These are phyloP conservation scores for Trypanosoma scelopori DNA, from an alignment of 208 protist species.

Conservation along the genomic window DNA sequence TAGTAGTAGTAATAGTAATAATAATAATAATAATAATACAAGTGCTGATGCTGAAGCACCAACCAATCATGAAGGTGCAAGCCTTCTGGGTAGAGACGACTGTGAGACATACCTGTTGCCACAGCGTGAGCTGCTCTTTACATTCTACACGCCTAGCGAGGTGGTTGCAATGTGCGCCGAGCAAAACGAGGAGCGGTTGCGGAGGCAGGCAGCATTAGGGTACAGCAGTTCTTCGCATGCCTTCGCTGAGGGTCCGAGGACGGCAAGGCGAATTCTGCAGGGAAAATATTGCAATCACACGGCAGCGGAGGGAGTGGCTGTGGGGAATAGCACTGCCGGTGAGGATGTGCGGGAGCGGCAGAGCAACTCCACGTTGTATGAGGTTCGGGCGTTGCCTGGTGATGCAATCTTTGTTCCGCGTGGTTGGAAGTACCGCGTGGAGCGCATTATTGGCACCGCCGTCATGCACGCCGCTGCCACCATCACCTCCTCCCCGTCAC, in stretches of 20 bases:
- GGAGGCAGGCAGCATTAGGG: conserved; percentile 40
- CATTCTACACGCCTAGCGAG: conserved; percentile 45
- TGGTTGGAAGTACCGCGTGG: conserved; percentile 56
- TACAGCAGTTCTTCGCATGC: conserved; percentile 17
- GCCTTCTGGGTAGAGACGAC: conserved; percentile 42
- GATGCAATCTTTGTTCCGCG: conserved; percentile 81
- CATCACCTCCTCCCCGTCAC: background rate
- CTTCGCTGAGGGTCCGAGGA: conserved; percentile 38
- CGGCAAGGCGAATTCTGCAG: conserved; percentile 27
- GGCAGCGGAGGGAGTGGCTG: conserved; percentile 29
- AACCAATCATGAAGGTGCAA: background rate
- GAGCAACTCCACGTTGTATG: conserved; percentile 30
- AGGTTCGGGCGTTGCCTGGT: conserved; percentile 75
- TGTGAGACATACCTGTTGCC: conserved; percentile 76
- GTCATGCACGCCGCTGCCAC: conserved; percentile 23
- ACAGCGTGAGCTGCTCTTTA: conserved; percentile 74
- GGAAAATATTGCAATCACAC: conserved; percentile 37
- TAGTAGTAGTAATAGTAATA: conserved; percentile 6
- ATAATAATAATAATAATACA: background rate
- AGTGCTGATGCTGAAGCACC: background rate
- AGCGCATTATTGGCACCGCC: conserved; percentile 59
- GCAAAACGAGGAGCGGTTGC: conserved; percentile 57
- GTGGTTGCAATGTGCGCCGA: conserved; percentile 44
- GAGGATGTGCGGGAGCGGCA: background rate
- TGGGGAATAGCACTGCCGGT: background rate